Conservation (phyloP, 768 basidiomycete species). For the Rhodocollybia butyracea region DNA sequence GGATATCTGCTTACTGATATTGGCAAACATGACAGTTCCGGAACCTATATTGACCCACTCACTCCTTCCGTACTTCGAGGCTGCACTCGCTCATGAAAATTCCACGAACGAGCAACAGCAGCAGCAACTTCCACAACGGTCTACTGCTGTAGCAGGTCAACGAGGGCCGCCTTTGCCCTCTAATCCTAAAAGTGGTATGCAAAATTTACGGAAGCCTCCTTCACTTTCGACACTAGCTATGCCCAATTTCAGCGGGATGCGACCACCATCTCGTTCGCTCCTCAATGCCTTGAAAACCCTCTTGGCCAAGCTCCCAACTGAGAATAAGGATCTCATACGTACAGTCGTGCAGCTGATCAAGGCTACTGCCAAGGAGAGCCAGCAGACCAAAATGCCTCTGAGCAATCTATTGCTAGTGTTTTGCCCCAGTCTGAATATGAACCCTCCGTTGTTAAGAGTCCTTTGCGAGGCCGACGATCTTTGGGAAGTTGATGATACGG, state of each 20-base stretch:
- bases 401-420: slow-evolving; percentile 86
- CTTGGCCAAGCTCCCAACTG: slow-evolving; percentile 65
- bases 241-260: slow-evolving; percentile 59
- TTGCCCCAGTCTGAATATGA: slow-evolving; percentile 84
- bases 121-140: slow-evolving; percentile 2
- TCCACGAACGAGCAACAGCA: slow-evolving; percentile 21
- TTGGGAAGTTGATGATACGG: slow-evolving; percentile 42
- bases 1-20: not conserved
- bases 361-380: slow-evolving; percentile 62
- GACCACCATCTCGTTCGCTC: slow-evolving; percentile 58
- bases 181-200: slow-evolving; percentile 34
- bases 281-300: slow-evolving; percentile 58
- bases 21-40: slow-evolving; percentile 57
- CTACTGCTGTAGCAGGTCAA: slow-evolving; percentile 10
- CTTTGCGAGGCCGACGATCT: slow-evolving; percentile 69
- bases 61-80: slow-evolving; percentile 75
- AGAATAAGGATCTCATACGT: slow-evolving; percentile 80
- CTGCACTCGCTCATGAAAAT: slow-evolving; percentile 60
- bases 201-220: slow-evolving; percentile 65
- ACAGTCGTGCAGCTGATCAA: slow-evolving; percentile 81
- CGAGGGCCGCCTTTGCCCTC: slow-evolving; percentile 33
- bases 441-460: slow-evolving; percentile 64
- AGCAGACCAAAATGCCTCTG: slow-evolving; percentile 89
- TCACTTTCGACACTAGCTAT: slow-evolving; percentile 78
- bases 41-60: slow-evolving; percentile 77